Evolutionary conservation across 306 rosid species (phyloP).

Genomic region (Nissolia schottii): DNA sequence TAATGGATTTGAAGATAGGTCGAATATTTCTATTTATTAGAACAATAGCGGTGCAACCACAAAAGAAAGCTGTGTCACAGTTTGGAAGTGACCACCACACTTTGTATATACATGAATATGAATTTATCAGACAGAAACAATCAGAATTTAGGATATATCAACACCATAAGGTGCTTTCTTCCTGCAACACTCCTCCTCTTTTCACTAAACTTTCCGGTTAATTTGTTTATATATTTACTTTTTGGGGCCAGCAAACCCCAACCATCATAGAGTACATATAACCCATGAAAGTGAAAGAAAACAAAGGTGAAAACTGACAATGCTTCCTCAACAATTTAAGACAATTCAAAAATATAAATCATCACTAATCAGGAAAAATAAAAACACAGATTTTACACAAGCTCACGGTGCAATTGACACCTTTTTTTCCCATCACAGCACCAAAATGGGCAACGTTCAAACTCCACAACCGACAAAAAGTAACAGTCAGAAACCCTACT

Average conservation of each 20-base stretch:
- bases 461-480: too few relatives aligned
- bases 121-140: slow-evolving; percentile 9
- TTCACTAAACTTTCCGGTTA: not conserved
- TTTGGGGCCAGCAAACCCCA: not conserved
- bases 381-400: not conserved
- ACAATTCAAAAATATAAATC: not conserved
- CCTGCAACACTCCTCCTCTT: not conserved
- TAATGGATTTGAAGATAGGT: not conserved
- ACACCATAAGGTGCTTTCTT: not conserved
- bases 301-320: not conserved
- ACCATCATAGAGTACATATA: not conserved
- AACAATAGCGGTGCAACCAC: slow-evolving; percentile 2
- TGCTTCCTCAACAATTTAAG: not conserved
- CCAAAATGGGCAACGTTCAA: too few relatives aligned
- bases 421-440: not conserved
- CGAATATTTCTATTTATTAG: not conserved
- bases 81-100: not conserved
- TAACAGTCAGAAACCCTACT: not conserved
- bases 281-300: not conserved
- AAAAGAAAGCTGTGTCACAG: not conserved
- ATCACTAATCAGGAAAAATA: not conserved
- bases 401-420: not conserved
- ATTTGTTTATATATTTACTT: not conserved
- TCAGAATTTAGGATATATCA: not conserved
- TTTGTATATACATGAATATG: not conserved